A percentile compares a stretch with the other conserved stretches of the same genome.
Evolutionary conservation across 345 rosid species (phyloP).

Genomic region (Populus ilicifolia): DNA sequence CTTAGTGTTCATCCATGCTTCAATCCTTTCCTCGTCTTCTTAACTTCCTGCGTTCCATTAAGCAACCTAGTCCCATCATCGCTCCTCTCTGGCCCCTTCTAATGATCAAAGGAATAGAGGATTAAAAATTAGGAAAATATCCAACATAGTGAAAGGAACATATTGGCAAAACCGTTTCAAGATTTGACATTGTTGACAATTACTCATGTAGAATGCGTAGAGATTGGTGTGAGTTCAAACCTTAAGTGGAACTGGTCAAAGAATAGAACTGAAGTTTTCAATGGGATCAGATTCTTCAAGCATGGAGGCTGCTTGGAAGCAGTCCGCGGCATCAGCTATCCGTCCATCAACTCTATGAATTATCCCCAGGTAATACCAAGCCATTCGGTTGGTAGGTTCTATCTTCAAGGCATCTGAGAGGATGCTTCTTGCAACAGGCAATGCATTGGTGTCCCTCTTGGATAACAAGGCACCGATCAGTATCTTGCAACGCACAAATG

Average conservation of each 20-base stretch:
- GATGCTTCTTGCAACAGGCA: slow-evolving; percentile 80
- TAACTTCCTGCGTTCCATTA: background rate
- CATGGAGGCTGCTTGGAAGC: slow-evolving; percentile 94
- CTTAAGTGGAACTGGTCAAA: slow-evolving; percentile 32
- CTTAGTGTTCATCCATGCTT: background rate
- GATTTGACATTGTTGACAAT: too few relatives aligned
- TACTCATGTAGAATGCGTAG: background rate
- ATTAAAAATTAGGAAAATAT: too few relatives aligned
- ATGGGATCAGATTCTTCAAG: slow-evolving; percentile 90
- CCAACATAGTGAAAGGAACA: too few relatives aligned
- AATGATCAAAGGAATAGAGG: too few relatives aligned
- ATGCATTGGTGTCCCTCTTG: slow-evolving; percentile 46
- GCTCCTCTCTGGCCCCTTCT: too few relatives aligned
- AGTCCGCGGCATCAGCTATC: slow-evolving; percentile 77
- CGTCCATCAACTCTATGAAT: slow-evolving; percentile 79
- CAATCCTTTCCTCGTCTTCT: background rate
- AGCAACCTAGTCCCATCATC: too few relatives aligned
- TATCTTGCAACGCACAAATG: slow-evolving; percentile 65
- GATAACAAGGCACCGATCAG: slow-evolving; percentile 51
- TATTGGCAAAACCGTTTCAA: too few relatives aligned
- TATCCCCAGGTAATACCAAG: slow-evolving; percentile 85
- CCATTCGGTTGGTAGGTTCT: slow-evolving; percentile 79
- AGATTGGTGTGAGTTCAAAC: background rate
- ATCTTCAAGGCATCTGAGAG: slow-evolving; percentile 85
- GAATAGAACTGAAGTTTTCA: slow-evolving; percentile 70